These are phyloP conservation scores for Penicillium sp. DNA, from an alignment of 2,329 filamentous ascomycete species.

Conservation along the genomic window DNA sequence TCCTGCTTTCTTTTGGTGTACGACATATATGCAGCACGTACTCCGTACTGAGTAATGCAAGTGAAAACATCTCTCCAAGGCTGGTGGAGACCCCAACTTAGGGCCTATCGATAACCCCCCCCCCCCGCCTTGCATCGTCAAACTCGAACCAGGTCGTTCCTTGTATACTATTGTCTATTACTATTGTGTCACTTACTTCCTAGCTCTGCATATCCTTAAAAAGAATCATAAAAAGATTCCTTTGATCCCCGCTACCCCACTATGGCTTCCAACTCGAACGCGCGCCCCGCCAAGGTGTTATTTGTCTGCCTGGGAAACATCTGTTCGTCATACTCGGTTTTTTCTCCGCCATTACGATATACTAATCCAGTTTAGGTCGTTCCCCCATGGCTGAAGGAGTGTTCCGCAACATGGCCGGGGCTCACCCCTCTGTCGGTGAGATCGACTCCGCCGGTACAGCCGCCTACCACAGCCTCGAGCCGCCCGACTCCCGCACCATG, in stretches of 20 bases:
- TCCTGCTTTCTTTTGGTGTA: background rate
- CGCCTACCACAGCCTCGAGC: slow-evolving; percentile 76
- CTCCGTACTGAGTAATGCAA: background rate
- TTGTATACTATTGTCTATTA: background rate
- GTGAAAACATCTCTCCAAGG: background rate
- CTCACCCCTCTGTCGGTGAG: slow-evolving; percentile 58
- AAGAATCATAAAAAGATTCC: background rate
- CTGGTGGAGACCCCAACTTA: slow-evolving; percentile 1
- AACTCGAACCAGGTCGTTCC: background rate
- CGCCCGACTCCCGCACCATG: slow-evolving; percentile 81
- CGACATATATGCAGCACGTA: background rate
- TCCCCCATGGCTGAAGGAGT: slow-evolving; percentile 97
- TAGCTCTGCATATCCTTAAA: background rate
- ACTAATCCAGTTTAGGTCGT: slow-evolving; percentile 48
- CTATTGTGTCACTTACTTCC: background rate
- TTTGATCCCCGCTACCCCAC: background rate
- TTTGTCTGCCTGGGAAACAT: slow-evolving; percentile 99
- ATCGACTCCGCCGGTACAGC: slow-evolving; percentile 91
- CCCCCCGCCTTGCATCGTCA: slow-evolving; percentile 1
- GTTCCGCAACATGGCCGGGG: slow-evolving; percentile 69
- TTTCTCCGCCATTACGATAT: background rate
- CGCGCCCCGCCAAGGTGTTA: slow-evolving; percentile 64
- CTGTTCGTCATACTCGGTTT: slow-evolving; percentile 52
- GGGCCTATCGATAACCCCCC: slow-evolving; percentile 14
- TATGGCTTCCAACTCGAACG: slow-evolving; percentile 26